Conservation (phyloP, 139 green algal species). For the Chlamydomonas sp. region DNA sequence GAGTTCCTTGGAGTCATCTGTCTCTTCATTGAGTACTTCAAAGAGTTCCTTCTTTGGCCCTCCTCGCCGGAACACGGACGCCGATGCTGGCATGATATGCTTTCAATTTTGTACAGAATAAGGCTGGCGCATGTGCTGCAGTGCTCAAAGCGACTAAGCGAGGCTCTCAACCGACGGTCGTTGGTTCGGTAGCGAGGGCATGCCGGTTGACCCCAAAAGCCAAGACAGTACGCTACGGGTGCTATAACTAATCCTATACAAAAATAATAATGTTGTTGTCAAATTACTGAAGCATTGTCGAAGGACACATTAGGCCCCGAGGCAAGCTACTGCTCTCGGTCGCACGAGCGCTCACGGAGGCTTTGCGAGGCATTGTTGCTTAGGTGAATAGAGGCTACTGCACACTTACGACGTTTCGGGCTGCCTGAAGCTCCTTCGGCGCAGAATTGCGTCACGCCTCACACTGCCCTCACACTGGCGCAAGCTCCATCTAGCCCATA, state of each 20-base stretch:
- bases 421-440: no score
- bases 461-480: no score
- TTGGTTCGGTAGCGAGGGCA: not conserved
- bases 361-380: no score
- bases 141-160: not conserved
- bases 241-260: not conserved
- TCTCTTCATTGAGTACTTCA: slow-evolving; percentile 17
- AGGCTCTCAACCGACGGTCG: not conserved
- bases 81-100: slow-evolving; percentile 34
- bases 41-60: slow-evolving; percentile 52
- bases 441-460: no score
- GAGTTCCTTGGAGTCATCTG: slow-evolving; percentile 16
- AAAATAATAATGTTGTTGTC: no score
- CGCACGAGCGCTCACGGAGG: no score
- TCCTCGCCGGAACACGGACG: slow-evolving; percentile 49
- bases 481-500: no score
- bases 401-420: no score
- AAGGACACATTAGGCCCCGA: no score
- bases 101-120: not conserved
- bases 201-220: not conserved
- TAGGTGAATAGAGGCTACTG: no score
- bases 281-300: no score
- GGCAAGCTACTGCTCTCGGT: no score
- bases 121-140: not conserved
- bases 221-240: not conserved